phyloP scores from a whole-genome alignment of 768 basidiomycete species.

The Clavulina sp. region DNA sequence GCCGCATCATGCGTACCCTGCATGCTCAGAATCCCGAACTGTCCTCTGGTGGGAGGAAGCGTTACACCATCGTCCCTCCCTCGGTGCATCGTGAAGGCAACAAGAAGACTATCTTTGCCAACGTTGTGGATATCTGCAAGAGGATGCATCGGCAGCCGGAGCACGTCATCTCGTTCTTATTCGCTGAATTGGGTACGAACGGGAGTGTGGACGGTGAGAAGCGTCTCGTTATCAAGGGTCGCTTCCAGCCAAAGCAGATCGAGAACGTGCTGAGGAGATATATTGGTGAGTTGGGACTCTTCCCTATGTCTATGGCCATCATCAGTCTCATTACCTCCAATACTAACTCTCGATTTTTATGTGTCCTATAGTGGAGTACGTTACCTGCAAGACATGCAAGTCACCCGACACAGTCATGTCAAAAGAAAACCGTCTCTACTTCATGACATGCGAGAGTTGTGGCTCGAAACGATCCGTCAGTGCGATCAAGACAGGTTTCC shows the following conservation, averaged over 20 bases:
- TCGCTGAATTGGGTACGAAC: slow-evolving; percentile 96
- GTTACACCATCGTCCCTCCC: slow-evolving; percentile 94
- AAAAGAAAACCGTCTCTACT: slow-evolving; percentile 98
- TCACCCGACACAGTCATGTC: slow-evolving; percentile 91
- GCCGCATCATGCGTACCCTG: slow-evolving; percentile 77
- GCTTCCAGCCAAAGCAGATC: slow-evolving; percentile 96
- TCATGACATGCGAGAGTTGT: slow-evolving; percentile 86
- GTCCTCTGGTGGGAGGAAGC: slow-evolving; percentile 65
- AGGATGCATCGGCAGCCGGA: slow-evolving; percentile 97
- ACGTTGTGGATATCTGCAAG: slow-evolving; percentile 93
- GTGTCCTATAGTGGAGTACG: slow-evolving; percentile 66
- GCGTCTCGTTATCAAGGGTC: slow-evolving; percentile 89
- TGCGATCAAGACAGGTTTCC: slow-evolving; percentile 96
- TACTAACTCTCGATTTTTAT: background rate
- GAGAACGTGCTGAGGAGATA: slow-evolving; percentile 94
- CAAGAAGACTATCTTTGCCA: slow-evolving; percentile 94
- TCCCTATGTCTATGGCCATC: background rate
- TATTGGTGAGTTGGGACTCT: slow-evolving; percentile 47
- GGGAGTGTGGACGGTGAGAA: slow-evolving; percentile 87
- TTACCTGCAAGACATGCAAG: slow-evolving; percentile 99
- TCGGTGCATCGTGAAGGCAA: slow-evolving; percentile 89
- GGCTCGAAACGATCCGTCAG: slow-evolving; percentile 84
- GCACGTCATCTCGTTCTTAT: slow-evolving; percentile 93
- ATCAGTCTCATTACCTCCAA: background rate
- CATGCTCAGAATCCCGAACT: slow-evolving; percentile 90